Conservation (phyloP, 1,139 yeast species). For the Suhomyces maxii region DNA sequence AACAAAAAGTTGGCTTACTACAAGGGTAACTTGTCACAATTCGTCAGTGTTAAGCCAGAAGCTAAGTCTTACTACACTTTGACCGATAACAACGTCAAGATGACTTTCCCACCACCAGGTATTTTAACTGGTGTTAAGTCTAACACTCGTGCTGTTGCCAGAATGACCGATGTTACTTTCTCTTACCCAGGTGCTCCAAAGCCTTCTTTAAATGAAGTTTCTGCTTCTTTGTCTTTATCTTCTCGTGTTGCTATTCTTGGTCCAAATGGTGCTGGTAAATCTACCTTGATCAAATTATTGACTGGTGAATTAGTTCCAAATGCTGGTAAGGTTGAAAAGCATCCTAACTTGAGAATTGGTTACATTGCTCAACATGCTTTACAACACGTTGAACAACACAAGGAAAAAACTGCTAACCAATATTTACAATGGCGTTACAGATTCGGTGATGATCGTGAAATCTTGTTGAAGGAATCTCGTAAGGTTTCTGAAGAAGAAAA, state of each 20-base stretch:
- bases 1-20: conserved; percentile 92
- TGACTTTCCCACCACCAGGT: conserved; percentile 99
- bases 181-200: conserved; percentile 85
- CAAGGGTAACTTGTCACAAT: conserved; percentile 92
- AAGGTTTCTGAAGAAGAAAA: conserved; percentile 82
- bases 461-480: conserved; percentile 88
- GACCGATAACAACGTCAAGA: conserved; percentile 88
- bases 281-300: conserved; percentile 86
- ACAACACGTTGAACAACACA: conserved; percentile 95
- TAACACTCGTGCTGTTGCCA: conserved; percentile 91
- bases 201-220: conserved; percentile 77
- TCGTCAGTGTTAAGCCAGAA: conserved; percentile 90
- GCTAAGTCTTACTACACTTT: conserved; percentile 96
- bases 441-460: conserved; percentile 98
- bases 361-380: conserved; percentile 98
- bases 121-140: conserved; percentile 94
- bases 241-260: conserved; percentile 97
- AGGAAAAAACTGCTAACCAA: conserved; percentile 96
- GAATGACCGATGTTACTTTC: conserved; percentile 83
- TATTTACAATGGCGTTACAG: conserved; percentile 98
- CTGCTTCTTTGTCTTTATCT: conserved; percentile 85
- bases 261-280: conserved; percentile 99
- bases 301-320: conserved; percentile 90
- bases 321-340: conserved; percentile 91
- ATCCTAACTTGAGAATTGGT: conserved; percentile 96